Evolutionary conservation across 78 protist genomes (phyloP).

Genomic region (Cyanophora paradoxa): DNA sequence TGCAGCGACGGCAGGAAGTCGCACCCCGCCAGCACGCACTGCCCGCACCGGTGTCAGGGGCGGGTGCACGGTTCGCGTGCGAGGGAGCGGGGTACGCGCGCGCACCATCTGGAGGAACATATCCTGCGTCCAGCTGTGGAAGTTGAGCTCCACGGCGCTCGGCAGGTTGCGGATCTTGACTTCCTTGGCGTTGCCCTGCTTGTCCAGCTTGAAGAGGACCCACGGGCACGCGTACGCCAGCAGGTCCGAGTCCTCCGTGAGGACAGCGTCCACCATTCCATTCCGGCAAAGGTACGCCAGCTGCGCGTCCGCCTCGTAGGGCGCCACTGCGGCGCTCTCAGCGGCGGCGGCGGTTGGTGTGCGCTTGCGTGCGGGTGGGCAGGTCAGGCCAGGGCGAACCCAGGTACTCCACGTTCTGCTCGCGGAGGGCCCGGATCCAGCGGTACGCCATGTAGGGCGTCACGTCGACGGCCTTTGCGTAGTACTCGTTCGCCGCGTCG

Average conservation of each 20-base stretch:
- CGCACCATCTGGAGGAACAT: neutral
- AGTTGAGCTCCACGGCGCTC: constrained; percentile 1
- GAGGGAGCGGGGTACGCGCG: too few species aligned
- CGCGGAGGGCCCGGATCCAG: constrained; percentile 34
- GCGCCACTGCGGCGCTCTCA: too few species aligned
- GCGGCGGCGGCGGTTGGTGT: too few species aligned
- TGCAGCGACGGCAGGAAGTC: constrained; percentile 80
- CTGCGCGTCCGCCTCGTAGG: constrained; percentile 99
- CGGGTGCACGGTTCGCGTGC: too few species aligned
- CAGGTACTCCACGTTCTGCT: constrained; percentile 47
- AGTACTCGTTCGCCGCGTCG: too few species aligned
- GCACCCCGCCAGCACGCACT: constrained; percentile 92
- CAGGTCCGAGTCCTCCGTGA: constrained; percentile 93
- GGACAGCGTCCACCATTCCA: constrained; percentile 56
- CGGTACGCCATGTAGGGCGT: constrained; percentile 14
- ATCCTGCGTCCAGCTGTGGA: neutral
- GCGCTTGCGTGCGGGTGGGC: too few species aligned
- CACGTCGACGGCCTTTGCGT: too few species aligned
- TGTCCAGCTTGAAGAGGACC: constrained; percentile 67
- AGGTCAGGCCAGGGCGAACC: too few species aligned
- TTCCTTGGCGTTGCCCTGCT: constrained; percentile 45
- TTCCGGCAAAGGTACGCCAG: constrained; percentile 74
- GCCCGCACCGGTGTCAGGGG: too few species aligned
- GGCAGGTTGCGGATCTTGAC: constrained; percentile 32
- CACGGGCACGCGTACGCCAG: constrained; percentile 67